Evolutionary conservation across 176 grass and related monocot species (phyloP).

Genomic region (Ensete ventricosum): DNA sequence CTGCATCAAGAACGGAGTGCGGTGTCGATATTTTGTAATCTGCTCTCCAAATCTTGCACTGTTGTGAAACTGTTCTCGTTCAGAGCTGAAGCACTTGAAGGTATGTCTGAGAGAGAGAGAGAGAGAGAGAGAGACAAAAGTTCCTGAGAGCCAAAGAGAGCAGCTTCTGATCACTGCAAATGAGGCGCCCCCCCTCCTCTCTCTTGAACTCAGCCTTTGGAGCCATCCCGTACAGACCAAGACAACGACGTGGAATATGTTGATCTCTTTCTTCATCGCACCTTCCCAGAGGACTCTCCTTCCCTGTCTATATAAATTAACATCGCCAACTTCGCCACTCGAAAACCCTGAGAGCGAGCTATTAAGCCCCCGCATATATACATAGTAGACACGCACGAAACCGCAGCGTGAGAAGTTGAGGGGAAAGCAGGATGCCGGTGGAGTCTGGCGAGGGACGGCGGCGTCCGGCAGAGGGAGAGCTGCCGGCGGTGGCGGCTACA

Average conservation of each 20-base stretch:
- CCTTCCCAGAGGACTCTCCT: not conserved
- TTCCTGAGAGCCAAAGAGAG: not conserved
- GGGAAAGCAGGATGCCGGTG: not conserved
- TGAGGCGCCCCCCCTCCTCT: not conserved
- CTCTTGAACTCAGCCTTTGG: not conserved
- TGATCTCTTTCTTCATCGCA: not conserved
- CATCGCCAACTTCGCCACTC: not conserved
- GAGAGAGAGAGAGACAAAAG: not conserved
- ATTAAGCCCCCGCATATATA: too few species aligned
- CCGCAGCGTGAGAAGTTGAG: not conserved
- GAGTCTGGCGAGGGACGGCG: not conserved
- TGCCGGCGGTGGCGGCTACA: not conserved
- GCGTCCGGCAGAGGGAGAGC: not conserved
- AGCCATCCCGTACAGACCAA: not conserved
- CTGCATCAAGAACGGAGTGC: too few species aligned
- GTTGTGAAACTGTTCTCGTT: too few species aligned
- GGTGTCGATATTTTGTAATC: too few species aligned
- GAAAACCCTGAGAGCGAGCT: too few species aligned
- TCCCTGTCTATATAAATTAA: not conserved
- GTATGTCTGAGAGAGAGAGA: not conserved
- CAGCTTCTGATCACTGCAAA: not conserved
- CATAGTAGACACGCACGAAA: too few species aligned
- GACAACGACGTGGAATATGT: conserved; percentile 8
- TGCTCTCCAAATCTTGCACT: too few species aligned
- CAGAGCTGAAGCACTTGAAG: not conserved